Evolutionary conservation across 768 basidiomycete species (phyloP).

Genomic region (Mycena polygramma): DNA sequence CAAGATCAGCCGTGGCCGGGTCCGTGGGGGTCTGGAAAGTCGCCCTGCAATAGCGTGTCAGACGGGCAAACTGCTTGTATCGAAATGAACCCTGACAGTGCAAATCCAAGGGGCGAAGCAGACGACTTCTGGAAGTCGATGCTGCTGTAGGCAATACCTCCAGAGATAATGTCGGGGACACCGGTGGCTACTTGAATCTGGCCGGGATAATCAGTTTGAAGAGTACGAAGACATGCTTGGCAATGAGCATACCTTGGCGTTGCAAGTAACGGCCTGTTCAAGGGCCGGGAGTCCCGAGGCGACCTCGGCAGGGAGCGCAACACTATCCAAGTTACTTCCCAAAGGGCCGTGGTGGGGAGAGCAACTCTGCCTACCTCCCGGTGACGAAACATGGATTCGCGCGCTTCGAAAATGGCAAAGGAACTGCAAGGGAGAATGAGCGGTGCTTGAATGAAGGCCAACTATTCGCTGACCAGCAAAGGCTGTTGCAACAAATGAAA

Average conservation of each 20-base stretch:
- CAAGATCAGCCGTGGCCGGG: slow-evolving; percentile 42
- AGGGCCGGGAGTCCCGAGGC: slow-evolving; percentile 39
- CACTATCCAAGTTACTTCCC: background rate
- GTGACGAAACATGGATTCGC: slow-evolving; percentile 47
- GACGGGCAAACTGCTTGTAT: background rate
- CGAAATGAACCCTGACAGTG: slow-evolving; percentile 31
- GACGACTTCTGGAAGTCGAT: slow-evolving; percentile 48
- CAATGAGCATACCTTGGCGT: slow-evolving; percentile 25
- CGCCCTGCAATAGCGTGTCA: slow-evolving; percentile 19
- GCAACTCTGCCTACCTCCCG: slow-evolving; percentile 24
- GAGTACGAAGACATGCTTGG: too few species aligned
- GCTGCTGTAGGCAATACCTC: slow-evolving; percentile 41
- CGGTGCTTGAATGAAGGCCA: background rate
- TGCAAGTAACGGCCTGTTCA: slow-evolving; percentile 40
- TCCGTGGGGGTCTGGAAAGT: slow-evolving; percentile 43
- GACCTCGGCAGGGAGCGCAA: slow-evolving; percentile 46
- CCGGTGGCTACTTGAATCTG: slow-evolving; percentile 43
- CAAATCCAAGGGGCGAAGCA: slow-evolving; percentile 45
- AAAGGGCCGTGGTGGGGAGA: background rate
- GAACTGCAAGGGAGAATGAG: slow-evolving; percentile 13
- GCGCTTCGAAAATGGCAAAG: slow-evolving; percentile 39
- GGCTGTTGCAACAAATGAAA: slow-evolving; percentile 32
- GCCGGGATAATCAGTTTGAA: background rate
- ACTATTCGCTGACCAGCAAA: slow-evolving; percentile 21
- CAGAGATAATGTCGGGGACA: slow-evolving; percentile 44